Percentiles rank a stretch among this genome's conserved stretches.
Conservation (phyloP, 1,284 basidiomycete species). For the Cryptococcus maquisensis region DNA sequence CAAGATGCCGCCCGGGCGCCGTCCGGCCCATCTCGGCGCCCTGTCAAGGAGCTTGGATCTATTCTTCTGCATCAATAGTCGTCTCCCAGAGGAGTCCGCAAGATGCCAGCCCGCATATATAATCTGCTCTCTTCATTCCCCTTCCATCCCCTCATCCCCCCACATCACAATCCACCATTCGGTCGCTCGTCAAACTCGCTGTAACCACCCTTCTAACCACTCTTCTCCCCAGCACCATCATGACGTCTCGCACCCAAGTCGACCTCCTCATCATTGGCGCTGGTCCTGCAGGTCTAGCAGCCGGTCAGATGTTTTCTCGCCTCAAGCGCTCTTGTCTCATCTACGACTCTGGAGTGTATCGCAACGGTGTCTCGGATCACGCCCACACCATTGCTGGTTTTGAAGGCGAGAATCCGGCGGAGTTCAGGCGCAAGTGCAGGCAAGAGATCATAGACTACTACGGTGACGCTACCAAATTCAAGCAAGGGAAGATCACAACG, state of each 20-base stretch:
- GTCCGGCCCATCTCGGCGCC: too few relatives aligned
- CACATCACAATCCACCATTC: too few relatives aligned
- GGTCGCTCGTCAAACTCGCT: too few relatives aligned
- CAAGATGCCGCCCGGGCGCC: too few relatives aligned
- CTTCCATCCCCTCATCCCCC: too few relatives aligned
- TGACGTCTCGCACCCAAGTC: constrained; percentile 5
- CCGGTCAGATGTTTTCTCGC: constrained; percentile 21
- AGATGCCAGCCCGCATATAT: too few relatives aligned
- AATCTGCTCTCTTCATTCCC: too few relatives aligned
- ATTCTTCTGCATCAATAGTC: too few relatives aligned
- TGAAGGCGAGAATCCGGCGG: constrained; percentile 16
- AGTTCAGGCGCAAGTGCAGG: constrained; percentile 9
- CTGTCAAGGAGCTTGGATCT: too few relatives aligned
- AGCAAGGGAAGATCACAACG: constrained; percentile 13
- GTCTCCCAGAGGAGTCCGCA: too few relatives aligned
- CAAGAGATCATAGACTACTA: constrained; percentile 14
- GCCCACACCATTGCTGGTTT: constrained; percentile 24
- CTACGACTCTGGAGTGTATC: constrained; percentile 29
- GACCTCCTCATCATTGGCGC: constrained; percentile 33
- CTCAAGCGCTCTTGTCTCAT: constrained; percentile 20
- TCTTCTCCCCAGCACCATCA: background rate
- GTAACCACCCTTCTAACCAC: background rate
- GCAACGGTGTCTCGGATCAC: constrained; percentile 14
- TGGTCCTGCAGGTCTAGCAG: constrained; percentile 33
- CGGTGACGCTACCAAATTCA: constrained; percentile 6